Base-by-base conservation (phyloP, 2,329 filamentous ascomycete species). In the Aureobasidium sp. region DNA sequence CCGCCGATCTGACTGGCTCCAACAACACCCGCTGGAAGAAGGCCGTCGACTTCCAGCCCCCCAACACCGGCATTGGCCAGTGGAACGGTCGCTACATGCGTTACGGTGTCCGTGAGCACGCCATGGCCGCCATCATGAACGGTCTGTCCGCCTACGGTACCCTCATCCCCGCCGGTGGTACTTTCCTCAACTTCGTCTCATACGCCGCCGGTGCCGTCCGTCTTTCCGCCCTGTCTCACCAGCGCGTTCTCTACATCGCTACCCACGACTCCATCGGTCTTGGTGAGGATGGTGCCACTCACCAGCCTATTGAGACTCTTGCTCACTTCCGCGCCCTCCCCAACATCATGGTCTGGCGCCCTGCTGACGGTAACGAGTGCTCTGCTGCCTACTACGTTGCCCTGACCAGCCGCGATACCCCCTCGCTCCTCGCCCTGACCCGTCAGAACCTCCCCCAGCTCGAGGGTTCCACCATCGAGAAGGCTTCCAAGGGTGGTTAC, bases 331-430 rank as follows among this genome's bases (percentile, higher is more conserved):
- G 94, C 76, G 94, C 94, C 67, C 86, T 97, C 70, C 94, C 94
- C 74, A 99, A 99, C 88, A 90, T 89, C 83, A 96, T 97, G 90
- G 93, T 97, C 72, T 97, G 94, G 94, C 92, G 94, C 74, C 94
- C 94, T 69, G 93, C 94, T 71, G 94, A 97, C 73, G 93, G 93
- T 73, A 97, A 97, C 82, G 94, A 99, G 89, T 94, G 89, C 71
- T 95, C 90, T 74, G 93, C 91, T 72, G 93, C 94, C 69, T 99
- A 97, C 86, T 97, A 97, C 81, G 83, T 96, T 72, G 90, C 92
- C 54, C 81, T 99, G 69, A 96, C 90, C 68, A 88, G 90, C 71
- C 90, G 91, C 80, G 82, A 87, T 77, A 97, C 93, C 41, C 94
- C 94, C 67, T 91, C 86, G 77, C 94, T 99, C 78, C 80, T 99